Percentiles rank a stretch among this genome's conserved stretches.
Conservation (phyloP, 148 eudicot genomes). For the Spergularia bocconei region DNA sequence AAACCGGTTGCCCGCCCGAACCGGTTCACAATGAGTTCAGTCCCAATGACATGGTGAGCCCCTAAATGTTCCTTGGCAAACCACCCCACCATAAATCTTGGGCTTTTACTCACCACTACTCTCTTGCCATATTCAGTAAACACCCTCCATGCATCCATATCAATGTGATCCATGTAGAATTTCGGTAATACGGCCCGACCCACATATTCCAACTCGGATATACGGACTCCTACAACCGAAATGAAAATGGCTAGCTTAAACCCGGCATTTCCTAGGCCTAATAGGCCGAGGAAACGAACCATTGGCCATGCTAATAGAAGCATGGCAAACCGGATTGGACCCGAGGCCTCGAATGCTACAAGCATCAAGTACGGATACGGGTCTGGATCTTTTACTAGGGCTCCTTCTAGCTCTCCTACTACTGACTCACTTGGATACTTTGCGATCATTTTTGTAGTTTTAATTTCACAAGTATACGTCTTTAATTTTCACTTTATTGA, state of each 20-base stretch:
- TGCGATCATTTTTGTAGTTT: no score
- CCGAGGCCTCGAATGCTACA: slow-evolving; percentile 58
- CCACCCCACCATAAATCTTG: slow-evolving; percentile 79
- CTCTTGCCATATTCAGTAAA: slow-evolving; percentile 56
- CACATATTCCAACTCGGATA: slow-evolving; percentile 49
- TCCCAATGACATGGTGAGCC: slow-evolving; percentile 71
- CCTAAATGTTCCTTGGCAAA: slow-evolving; percentile 77
- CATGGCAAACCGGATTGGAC: slow-evolving; percentile 47
- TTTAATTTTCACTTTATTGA: no score
- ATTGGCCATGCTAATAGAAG: slow-evolving; percentile 51
- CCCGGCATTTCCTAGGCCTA: slow-evolving; percentile 47
- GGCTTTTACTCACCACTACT: slow-evolving; percentile 68
- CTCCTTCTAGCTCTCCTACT: slow-evolving; percentile 53
- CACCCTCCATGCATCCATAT: slow-evolving; percentile 68
- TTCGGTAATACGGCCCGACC: slow-evolving; percentile 67
- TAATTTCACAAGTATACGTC: no score
- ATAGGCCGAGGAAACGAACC: slow-evolving; percentile 35
- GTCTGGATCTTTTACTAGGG: slow-evolving; percentile 40
- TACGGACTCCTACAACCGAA: slow-evolving; percentile 43
- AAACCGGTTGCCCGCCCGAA: slow-evolving; percentile 73
- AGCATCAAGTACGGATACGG: slow-evolving; percentile 57
- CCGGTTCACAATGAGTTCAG: slow-evolving; percentile 55
- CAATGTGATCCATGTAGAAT: slow-evolving; percentile 49
- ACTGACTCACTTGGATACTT: slow-evolving; percentile 22
- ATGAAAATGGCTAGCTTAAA: slow-evolving; percentile 46